Evolutionary conservation across 2,329 filamentous ascomycete genomes (phyloP), one percentile per base, ranked within the genome.

Genomic region (Lachnellula cervina): DNA sequence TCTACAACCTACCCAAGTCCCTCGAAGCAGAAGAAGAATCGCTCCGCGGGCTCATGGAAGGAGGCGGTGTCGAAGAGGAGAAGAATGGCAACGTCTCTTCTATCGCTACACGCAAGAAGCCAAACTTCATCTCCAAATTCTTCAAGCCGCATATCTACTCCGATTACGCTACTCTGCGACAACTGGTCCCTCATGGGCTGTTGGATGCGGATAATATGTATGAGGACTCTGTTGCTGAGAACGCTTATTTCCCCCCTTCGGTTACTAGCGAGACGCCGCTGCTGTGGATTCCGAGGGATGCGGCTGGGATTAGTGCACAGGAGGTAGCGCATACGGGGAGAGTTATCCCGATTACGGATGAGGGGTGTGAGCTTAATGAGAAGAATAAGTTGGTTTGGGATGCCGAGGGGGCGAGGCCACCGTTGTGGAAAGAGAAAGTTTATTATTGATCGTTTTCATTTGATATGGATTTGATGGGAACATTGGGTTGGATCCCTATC

Each of bases 211-310:
- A 80, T 8, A 79, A 83, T 52, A 68, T 79, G 1, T 92, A 94
- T 69, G 68, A 81, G 0, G 75, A 78, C 0, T 78, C 85, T 50
- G 74, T 82, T 1, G 82, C 87, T 68, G 75, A 77, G 11, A 79
- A 88, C 49, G 91, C 89, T 0, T 93, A 90, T 73, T 82, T 81
- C 71, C 85, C 91, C 59, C 89, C 90, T 0, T 80, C 87, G 0
- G 79, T 93, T 67, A 80, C 71, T 23, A 77, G 82, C 58, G 62
- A 78, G 63, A 72, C 81, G 1, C 88, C 89, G 2, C 74, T 90
- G 32, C 76, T 96, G n/a, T 96, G 91, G 91, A 88, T 96, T 53
- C 90, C 91, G 0, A 78, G 82, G 56, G 91, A 96, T 66, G 73
- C 79, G 1, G 81, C 84, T 23, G 88, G 90, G 9, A 81, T 96